These are phyloP conservation scores for Lentinus polychrous DNA, from an alignment of 1,284 basidiomycete genomes.

Conservation along the genomic window DNA sequence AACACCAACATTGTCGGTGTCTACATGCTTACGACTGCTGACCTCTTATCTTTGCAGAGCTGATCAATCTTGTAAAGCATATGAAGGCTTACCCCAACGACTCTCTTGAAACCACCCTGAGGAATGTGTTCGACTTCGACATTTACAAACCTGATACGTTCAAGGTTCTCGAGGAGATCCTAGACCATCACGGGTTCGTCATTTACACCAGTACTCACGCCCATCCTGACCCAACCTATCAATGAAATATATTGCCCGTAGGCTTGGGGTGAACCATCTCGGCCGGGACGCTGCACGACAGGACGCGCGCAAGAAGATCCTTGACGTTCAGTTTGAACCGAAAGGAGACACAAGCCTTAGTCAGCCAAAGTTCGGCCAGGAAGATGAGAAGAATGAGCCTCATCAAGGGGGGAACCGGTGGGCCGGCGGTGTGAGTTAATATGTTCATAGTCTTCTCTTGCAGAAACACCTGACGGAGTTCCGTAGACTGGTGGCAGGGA, in stretches of 20 bases:
- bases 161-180: conserved; percentile 48
- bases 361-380: conserved; percentile 52
- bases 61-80: conserved; percentile 59
- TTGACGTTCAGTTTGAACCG: conserved; percentile 52
- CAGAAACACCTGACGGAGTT: neutral
- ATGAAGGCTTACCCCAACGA: conserved; percentile 54
- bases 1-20: conserved; percentile 6
- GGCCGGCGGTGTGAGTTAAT: conserved; percentile 49
- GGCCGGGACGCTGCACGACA: conserved; percentile 51
- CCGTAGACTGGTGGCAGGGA: conserved; percentile 56
- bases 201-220: neutral
- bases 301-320: conserved; percentile 38
- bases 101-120: conserved; percentile 44
- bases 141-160: conserved; percentile 58
- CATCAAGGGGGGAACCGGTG: conserved; percentile 56
- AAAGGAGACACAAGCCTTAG: conserved; percentile 37
- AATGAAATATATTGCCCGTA: conserved; percentile 18
- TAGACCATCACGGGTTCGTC: conserved; percentile 51
- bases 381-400: conserved; percentile 45
- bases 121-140: conserved; percentile 66
- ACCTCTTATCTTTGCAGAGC: conserved; percentile 30
- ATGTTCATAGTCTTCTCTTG: conserved; percentile 1
- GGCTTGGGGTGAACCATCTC: conserved; percentile 44
- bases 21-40: neutral
- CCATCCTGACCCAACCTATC: neutral